Base-by-base conservation (phyloP, 1,284 basidiomycete genomes). In the Sporisorium sorghi region DNA sequence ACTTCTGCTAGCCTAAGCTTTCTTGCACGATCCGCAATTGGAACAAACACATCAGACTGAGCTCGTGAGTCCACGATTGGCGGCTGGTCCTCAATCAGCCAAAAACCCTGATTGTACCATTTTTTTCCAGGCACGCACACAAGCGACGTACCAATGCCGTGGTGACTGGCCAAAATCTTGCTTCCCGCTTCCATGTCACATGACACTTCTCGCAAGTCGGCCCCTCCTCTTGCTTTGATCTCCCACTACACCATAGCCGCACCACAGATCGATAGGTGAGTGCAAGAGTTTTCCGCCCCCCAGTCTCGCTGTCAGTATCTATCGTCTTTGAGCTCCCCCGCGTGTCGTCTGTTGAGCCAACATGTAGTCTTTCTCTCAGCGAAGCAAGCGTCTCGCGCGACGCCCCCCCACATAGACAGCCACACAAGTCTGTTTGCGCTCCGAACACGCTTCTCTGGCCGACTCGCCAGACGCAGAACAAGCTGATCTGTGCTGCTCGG, bases 191-290 rank as follows among this genome's bases (percentile, higher is more conserved):
- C 24, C 6, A 28, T 28, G 15, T n/a, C 44, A n/a, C 12, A 30
- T 30, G 26, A 28, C n/a, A n/a, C n/a, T n/a, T n/a, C n/a, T n/a
- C n/a, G n/a, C n/a, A n/a, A n/a, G n/a, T n/a, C n/a, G n/a, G n/a
- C n/a, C 24, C 42, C 14, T 43, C 26, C 43, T 24, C 43, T 12
- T 17, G 15, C 17, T 17, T 28, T 46, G 26, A 28, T 46, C 26
- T n/a, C 17, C 26, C 6, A 8, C 15, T n/a, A 26, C 44, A n/a
- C 3, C n/a, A n/a, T n/a, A 17, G 4, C 24, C 26, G n/a, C 5
- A 24, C 44, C 26, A 46, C 44, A 9, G 24, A n/a, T 28, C 26
- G 8, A n/a, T n/a, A 46, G 44, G 44, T 46, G n/a, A 46, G 44
- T 46, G 17, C 26, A 46, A 30, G n/a, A 2, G 44, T 7, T 10